Evolutionary conservation across 768 basidiomycete genomes (phyloP), one percentile per base, ranked within the genome.

Genomic region (Lentinula aciculospora): DNA sequence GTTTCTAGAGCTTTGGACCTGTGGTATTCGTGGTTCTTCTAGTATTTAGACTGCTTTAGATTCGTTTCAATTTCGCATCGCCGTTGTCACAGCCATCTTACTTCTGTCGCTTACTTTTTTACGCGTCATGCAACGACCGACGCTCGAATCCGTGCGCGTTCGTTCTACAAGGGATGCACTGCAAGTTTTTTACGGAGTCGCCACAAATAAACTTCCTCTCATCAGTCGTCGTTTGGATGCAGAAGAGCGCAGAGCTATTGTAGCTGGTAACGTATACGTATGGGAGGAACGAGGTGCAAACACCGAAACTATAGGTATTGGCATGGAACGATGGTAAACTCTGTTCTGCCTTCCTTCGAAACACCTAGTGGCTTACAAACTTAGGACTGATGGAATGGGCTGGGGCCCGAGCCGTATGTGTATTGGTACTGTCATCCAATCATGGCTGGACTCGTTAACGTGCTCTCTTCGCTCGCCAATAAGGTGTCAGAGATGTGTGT

Each of bases 211-310:
- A 57, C 76, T 92, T 42, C 88, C 88, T 48, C 80, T 92, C 66
- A 89, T 91, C 66, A 88, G 86, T 21, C 82, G 90, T 57, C 84
- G 90, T 7, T 80, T 93, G 63, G 90, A 92, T 67, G 86, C 86
- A 44, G 89, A 92, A 67, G 90, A 92, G 69, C 82, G 90, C 40
- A 77, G 84, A 47, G 81, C 81, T 17, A 88, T 93, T 64, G 63
- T 77, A 17, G 81, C 90, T 0, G 90, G 90, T 25, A 89, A 89
- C 63, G 88, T 92, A 23, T 92, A 91, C 63, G 88, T 92, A 60
- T 93, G 91, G 90, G 90, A 93, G 67, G 90, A 93, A 63, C 86
- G 89, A 61, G 87, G 87, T 25, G 87, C 89, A 6, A 89, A 88
- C 67, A 84, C 86, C n/a, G 89, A 90, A 66, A 79, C 78, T 29